Conservation (phyloP, 306 rosid genomes). For the Erythrophleum fordii region DNA sequence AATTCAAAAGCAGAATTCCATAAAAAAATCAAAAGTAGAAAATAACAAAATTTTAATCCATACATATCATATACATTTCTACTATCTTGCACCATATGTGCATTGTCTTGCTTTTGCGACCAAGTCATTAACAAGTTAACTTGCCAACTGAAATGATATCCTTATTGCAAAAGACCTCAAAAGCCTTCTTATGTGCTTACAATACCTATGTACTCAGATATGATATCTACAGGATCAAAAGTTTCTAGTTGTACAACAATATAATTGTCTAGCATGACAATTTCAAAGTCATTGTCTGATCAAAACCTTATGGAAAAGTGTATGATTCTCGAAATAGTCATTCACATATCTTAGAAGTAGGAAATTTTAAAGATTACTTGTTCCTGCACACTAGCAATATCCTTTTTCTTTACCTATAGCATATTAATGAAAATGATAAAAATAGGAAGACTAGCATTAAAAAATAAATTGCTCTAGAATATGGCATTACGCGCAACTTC, state of each 20-base stretch:
- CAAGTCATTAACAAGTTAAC: too few species aligned
- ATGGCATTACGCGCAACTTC: conserved; percentile 16
- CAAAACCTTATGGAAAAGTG: conserved; percentile 91
- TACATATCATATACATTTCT: too few species aligned
- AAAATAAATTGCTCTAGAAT: conserved; percentile 26
- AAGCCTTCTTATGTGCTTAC: conserved; percentile 93
- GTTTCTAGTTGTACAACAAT: conserved; percentile 29
- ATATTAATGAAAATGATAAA: conserved; percentile 35
- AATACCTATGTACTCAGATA: too few species aligned
- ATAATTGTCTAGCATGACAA: conserved; percentile 12
- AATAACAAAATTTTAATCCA: too few species aligned
- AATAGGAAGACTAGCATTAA: conserved; percentile 37
- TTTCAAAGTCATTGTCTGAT: conserved; percentile 19
- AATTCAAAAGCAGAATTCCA: too few species aligned
- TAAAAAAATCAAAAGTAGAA: too few species aligned
- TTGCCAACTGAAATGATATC: too few species aligned
- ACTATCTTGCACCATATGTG: too few species aligned
- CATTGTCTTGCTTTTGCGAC: too few species aligned
- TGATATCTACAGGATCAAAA: conserved; percentile 51
- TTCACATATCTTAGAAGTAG: conserved; percentile 51
- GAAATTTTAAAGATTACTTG: conserved; percentile 51
- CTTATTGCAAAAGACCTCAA: conserved; percentile 93
- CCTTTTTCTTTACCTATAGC: conserved; percentile 85
- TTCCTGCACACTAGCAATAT: conserved; percentile 72
- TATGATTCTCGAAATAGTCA: conserved; percentile 85